These are phyloP conservation scores for Aaosphaeria arxii DNA, from an alignment of 2,329 filamentous ascomycete species.

Conservation along the genomic window DNA sequence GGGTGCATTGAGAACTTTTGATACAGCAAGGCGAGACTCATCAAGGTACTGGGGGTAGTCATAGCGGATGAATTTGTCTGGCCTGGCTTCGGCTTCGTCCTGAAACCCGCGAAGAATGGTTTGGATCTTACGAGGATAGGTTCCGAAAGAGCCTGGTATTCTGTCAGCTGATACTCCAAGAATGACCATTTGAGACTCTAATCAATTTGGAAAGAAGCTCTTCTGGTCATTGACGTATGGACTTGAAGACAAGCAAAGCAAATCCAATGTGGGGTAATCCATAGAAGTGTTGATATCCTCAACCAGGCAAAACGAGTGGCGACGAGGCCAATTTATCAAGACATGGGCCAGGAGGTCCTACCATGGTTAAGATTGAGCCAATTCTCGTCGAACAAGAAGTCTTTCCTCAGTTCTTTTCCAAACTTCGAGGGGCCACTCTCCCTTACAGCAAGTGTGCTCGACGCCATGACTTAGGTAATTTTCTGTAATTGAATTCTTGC, in stretches of 20 bases:
- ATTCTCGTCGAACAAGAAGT: slow-evolving; percentile 67
- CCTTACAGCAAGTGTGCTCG: background rate
- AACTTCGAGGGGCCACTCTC: slow-evolving; percentile 31
- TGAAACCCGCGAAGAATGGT: slow-evolving; percentile 63
- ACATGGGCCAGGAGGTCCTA: slow-evolving; percentile 28
- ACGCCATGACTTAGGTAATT: background rate
- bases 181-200: no score
- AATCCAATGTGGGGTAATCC: background rate
- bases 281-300: no score
- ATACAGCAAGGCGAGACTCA: slow-evolving; percentile 59
- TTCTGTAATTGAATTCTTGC: no score
- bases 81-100: slow-evolving; percentile 62
- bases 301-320: no score
- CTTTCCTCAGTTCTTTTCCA: slow-evolving; percentile 55
- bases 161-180: background rate
- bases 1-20: slow-evolving; percentile 59
- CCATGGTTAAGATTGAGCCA: slow-evolving; percentile 78
- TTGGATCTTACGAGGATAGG: slow-evolving; percentile 63
- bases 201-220: background rate
- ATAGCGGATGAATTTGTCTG: slow-evolving; percentile 75
- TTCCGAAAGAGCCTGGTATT: slow-evolving; percentile 69
- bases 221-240: background rate
- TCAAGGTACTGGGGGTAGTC: slow-evolving; percentile 62
- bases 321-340: no score
- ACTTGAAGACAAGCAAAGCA: background rate